A percentile compares a stretch with the other conserved stretches of the same genome.
Evolutionary conservation across 2,329 filamentous ascomycete genomes (phyloP).

Genomic region (Hypoxylon sp.): DNA sequence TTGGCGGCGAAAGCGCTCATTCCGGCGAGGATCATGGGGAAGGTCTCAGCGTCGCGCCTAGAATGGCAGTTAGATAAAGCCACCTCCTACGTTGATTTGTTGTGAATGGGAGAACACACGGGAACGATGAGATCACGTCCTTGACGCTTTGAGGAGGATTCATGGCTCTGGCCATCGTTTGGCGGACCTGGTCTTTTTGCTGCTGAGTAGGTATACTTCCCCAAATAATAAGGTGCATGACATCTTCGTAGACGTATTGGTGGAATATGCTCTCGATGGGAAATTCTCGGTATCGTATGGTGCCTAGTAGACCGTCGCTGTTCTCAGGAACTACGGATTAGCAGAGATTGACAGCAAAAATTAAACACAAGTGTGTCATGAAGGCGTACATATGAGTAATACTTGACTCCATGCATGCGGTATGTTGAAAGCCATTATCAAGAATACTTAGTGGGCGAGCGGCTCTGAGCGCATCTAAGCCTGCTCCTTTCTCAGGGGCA

Average conservation of each 20-base stretch:
- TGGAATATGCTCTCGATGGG: conserved; percentile 48
- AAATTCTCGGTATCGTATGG: conserved; percentile 48
- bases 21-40: conserved; percentile 57
- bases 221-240: conserved; percentile 58
- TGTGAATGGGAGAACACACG: conserved; percentile 43
- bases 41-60: conserved; percentile 53
- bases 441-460: conserved; percentile 44
- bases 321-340: conserved; percentile 10
- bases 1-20: conserved; percentile 55
- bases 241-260: conserved; percentile 49
- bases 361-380: neutral
- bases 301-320: conserved; percentile 48
- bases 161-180: conserved; percentile 46
- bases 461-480: conserved; percentile 25
- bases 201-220: conserved; percentile 54
- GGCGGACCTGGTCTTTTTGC: conserved; percentile 52
- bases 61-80: conserved; percentile 17
- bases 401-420: conserved; percentile 50
- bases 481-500: conserved; percentile 30
- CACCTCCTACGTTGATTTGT: neutral
- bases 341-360: neutral
- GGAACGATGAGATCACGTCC: conserved; percentile 49
- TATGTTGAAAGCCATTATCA: conserved; percentile 49
- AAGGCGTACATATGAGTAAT: conserved; percentile 49
- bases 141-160: conserved; percentile 47